Evolutionary conservation across 179 eudicot genomes (phyloP), one percentile per base, ranked within the genome.

Genomic region (Vitellaria paradoxa): DNA sequence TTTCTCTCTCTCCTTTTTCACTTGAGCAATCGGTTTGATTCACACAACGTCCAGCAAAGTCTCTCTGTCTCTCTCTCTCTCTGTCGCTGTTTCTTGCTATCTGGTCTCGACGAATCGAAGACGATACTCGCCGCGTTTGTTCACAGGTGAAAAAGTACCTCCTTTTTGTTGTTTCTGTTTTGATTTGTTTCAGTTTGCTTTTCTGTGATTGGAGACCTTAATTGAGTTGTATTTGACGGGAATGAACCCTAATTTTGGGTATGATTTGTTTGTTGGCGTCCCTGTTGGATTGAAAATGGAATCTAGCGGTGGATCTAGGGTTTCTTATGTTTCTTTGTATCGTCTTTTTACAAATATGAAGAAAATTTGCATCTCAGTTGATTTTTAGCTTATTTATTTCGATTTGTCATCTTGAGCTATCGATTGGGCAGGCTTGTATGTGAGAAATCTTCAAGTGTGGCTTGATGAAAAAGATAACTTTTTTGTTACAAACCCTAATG

Each of bases 81-180:
- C 62, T 12, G 5, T 57, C 12, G 55, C 18, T 21, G 23, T 21
- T 18, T 21, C 40, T 21, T 24, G 37, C 66, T 7, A 9, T 24
- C 23, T 59, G 23, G 37, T 65, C 68, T 75, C 65, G 21, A 64
- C 45, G 15, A 59, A 20, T 47, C 74, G 17, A 72, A 68, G 72
- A 65, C 42, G 42, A 55, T 76, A 52, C 76, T 79, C 83, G 81
- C 83, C 81, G 83, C 68, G 66, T 18, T 76, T 76, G 10, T 52
- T 76, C 62, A 9, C 46, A 21, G 79, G 82, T 80, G 68, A 57
- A 50, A 21, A 50, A 12, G 55, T 37, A 9, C 46, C n/a, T 46
- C 46, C 0, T 59, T 53, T 30, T 15, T 17, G 24, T 55, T 26
- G 13, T 12, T 47, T 5, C 45, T 7, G 7, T 0, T 3, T 37